phyloP scores from a whole-genome alignment of 2,329 filamentous ascomycete genomes.

The Calonectria crousiana region DNA sequence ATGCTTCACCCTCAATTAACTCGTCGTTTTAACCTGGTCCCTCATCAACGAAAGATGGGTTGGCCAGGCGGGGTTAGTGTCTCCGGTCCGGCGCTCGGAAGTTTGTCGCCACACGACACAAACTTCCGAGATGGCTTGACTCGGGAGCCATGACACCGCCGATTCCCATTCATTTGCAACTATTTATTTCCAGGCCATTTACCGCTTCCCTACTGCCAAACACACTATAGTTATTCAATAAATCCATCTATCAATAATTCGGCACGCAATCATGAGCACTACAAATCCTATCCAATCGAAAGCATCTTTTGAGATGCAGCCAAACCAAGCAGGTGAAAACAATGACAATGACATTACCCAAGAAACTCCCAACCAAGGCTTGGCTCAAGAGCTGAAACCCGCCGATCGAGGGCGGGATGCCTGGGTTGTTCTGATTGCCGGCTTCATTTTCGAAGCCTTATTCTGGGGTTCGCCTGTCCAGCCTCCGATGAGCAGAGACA shows the following conservation, averaged over 20 bases:
- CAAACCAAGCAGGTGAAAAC: not conserved
- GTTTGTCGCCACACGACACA: not conserved
- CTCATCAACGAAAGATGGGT: not conserved
- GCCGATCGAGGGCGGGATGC: constrained; percentile 40
- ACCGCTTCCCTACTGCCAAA: no score
- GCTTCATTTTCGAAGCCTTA: constrained; percentile 44
- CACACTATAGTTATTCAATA: not conserved
- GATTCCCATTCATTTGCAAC: not conserved
- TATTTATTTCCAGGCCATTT: not conserved
- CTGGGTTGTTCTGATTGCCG: constrained; percentile 41
- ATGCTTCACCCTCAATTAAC: not conserved
- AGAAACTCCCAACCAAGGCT: not conserved
- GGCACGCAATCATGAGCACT: not conserved
- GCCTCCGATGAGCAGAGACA: not conserved
- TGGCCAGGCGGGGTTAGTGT: not conserved
- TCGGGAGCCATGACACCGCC: not conserved
- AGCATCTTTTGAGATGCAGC: not conserved
- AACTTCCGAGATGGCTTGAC: not conserved
- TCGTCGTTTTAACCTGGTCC: not conserved
- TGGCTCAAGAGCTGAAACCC: constrained; percentile 23
- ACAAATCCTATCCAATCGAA: not conserved
- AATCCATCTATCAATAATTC: not conserved
- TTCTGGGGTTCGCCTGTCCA: constrained; percentile 37
- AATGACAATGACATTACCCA: no score
- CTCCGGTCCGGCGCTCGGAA: not conserved